Evolutionary conservation across 257 asterid genomes (phyloP), one percentile per base, ranked within the genome.

Genomic region (Phtheirospermum japonicum): DNA sequence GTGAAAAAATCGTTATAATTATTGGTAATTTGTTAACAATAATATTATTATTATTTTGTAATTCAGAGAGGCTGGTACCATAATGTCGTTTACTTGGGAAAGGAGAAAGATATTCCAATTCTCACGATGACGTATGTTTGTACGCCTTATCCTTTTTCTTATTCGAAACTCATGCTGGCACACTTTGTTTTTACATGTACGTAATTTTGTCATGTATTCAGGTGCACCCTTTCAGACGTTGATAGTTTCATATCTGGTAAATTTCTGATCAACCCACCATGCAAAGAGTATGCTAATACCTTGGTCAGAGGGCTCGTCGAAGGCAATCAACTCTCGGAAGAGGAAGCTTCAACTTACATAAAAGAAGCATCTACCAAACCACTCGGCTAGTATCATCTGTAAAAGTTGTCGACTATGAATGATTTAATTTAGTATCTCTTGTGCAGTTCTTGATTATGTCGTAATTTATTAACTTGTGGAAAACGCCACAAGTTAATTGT

Each of bases 41-140:
- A n/a, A n/a, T n/a, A n/a, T n/a, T n/a, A 23, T 23, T 23, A 23
- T 23, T 39, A 48, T 48, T 16, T 48, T 0, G 59, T 74, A 48
- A 49, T 64, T 68, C 80, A 86, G 99, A 67, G 39, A 46, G 94
- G 94, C 66, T 93, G 99, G 99, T 93, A 93, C 73, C 87, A 75
- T 28, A 89, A 89, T 54, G 92, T 87, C 53, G 68, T 87, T 33
- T 87, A 77, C 82, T 61, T 89, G 73, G 99, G 99, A 31, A 78
- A 82, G 75, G 95, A 87, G 77, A 73, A 79, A 4, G 85, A 60
- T 50, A 52, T 85, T 54, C 96, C 96, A 0, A 76, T 93, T 67
- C 82, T 93, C 70, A 87, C 99, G 17, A 80, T 93, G 97, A 89
- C 99, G 97, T 93, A 77, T 57, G 95, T 57, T 39, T 40, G 54